phyloP scores from a whole-genome alignment of 2,329 filamentous ascomycete species.

The Pyrenophora graminea region DNA sequence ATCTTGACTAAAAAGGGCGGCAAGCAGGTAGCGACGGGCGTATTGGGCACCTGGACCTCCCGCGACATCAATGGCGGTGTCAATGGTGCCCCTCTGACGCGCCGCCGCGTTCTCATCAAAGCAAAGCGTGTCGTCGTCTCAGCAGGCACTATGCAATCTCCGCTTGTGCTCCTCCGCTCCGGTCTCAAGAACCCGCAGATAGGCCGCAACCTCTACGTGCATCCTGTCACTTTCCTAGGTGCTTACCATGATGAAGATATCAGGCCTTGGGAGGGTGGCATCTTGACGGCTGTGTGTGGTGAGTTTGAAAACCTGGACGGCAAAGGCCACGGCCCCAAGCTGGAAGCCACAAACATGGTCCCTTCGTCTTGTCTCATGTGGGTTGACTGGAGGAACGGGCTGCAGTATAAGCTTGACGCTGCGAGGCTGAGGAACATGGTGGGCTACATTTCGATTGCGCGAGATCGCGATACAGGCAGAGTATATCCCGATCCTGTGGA shows the following conservation, averaged over 20 bases:
- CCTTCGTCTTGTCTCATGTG: slow-evolving; percentile 67
- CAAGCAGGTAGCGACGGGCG: slow-evolving; percentile 66
- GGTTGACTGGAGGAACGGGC: slow-evolving; percentile 68
- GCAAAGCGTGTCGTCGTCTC: slow-evolving; percentile 83
- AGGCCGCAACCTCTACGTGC: slow-evolving; percentile 78
- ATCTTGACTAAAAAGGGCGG: slow-evolving; percentile 65
- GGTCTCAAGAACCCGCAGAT: slow-evolving; percentile 81
- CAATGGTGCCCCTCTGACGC: slow-evolving; percentile 56
- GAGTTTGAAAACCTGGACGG: slow-evolving; percentile 82
- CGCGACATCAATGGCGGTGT: slow-evolving; percentile 67
- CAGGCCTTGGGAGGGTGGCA: slow-evolving; percentile 68
- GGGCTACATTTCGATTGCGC: slow-evolving; percentile 72
- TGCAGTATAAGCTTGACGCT: slow-evolving; percentile 73
- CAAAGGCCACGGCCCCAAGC: slow-evolving; percentile 78
- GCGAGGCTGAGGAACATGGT: slow-evolving; percentile 71
- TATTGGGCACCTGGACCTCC: slow-evolving; percentile 75
- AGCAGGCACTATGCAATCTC: slow-evolving; percentile 75
- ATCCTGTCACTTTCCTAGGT: slow-evolving; percentile 65
- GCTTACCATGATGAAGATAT: slow-evolving; percentile 72
- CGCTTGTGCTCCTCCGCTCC: slow-evolving; percentile 75
- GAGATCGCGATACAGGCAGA: slow-evolving; percentile 75
- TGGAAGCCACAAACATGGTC: slow-evolving; percentile 77
- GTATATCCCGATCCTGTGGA: slow-evolving; percentile 73
- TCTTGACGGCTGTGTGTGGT: slow-evolving; percentile 76
- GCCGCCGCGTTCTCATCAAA: slow-evolving; percentile 69